Evolutionary conservation across 1,139 yeast species (phyloP), one percentile per base, ranked within the genome.

Genomic region (Suhomyces bribrorum): DNA sequence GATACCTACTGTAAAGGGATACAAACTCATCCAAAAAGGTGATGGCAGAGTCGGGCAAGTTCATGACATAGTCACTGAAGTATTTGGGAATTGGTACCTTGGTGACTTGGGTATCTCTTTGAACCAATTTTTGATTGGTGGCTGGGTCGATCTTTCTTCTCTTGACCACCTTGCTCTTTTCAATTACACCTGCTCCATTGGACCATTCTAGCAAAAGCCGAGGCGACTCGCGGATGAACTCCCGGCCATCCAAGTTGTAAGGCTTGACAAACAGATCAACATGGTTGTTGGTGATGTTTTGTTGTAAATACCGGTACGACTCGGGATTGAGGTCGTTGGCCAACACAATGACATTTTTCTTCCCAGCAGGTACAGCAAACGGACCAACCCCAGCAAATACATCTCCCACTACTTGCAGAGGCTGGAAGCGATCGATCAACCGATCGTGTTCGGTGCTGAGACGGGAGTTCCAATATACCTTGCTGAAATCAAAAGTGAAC

Each of bases 381-480:
- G 99, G 99, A 0, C 99, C 99, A 2, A 94, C 98, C 26, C 99
- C 99, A 0, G 97, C 98, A 77, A 94, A 87, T 0, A 89, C 97
- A 66, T 94, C 99, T 49, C 89, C 88, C 0, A 94, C 87, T 2
- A 87, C 86, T 44, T 84, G 86, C 8, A 81, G 75, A 2, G 75
- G 69, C 45, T 75, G 56, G 56, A 94, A 90, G 40, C 59, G 61
- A 3, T 64, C 56, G 8, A 92, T 83, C 34, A 94, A 64, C 43
- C 97, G 70, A 37, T 83, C 94, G 61, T 94, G 99, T 55, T 94
- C 99, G 0, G 96, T 86, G 52, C 89, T 94, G 38, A 94, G 70
- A 50, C 98, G 76, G 11, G 97, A 88, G 62, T 94, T 94, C 99
- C 99, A 94, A 63, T 94, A 94, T 7, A 94, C 98, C 53, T 86